A percentile compares a stretch with the other conserved stretches of the same genome.
These are phyloP conservation scores for Tolypocladium inflatum DNA, from an alignment of 2,329 filamentous ascomycete species.

Conservation along the genomic window DNA sequence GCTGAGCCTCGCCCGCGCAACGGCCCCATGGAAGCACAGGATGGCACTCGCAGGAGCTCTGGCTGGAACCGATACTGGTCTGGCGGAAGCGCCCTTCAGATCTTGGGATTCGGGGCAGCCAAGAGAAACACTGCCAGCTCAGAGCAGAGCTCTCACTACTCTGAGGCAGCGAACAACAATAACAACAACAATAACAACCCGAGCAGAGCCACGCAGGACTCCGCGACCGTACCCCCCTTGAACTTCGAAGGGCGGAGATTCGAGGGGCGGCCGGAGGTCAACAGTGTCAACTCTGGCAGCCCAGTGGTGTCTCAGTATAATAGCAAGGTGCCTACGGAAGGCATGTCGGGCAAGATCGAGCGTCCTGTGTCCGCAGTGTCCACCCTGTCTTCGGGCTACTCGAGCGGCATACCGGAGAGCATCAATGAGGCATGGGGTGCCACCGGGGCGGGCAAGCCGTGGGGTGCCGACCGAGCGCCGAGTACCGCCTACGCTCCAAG, in stretches of 20 bases:
- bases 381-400: constrained; percentile 43
- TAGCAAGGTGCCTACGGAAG: constrained; percentile 42
- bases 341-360: constrained; percentile 52
- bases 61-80: constrained; percentile 75
- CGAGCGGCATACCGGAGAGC: constrained; percentile 57
- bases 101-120: constrained; percentile 47
- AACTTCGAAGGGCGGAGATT: constrained; percentile 47
- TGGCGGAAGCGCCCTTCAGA: constrained; percentile 58
- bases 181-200: constrained; percentile 8
- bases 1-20: constrained; percentile 25
- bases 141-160: constrained; percentile 48
- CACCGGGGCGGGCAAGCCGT: constrained; percentile 31
- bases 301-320: constrained; percentile 57
- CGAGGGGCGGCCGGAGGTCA: constrained; percentile 52
- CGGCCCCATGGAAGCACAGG: constrained; percentile 24
- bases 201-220: constrained; percentile 49
- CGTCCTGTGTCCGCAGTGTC: constrained; percentile 43
- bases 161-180: constrained; percentile 18
- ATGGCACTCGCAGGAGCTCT: constrained; percentile 50
- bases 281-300: constrained; percentile 58
- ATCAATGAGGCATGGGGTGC: constrained; percentile 48
- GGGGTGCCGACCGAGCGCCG: constrained; percentile 39
- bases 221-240: constrained; percentile 61
- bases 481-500: constrained; percentile 42
- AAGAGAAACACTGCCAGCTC: constrained; percentile 43